Percentiles rank a stretch among this genome's conserved stretches.
phyloP scores from a whole-genome alignment of 2,329 filamentous ascomycete genomes.

The Penicillium sp. region DNA sequence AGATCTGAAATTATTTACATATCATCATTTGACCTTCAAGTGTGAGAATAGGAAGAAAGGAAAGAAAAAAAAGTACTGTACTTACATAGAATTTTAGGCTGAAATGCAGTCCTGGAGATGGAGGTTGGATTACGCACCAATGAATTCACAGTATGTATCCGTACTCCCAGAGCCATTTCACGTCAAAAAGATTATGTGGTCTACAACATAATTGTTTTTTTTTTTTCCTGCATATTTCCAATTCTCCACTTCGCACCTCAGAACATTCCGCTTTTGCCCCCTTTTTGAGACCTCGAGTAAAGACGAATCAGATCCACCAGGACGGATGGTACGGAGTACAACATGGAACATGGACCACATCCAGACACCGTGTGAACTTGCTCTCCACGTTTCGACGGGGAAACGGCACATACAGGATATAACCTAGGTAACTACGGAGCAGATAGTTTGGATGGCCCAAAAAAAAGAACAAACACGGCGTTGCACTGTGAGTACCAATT shows the following conservation, averaged over 20 bases:
- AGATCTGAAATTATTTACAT: too few relatives aligned
- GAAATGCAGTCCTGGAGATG: not conserved
- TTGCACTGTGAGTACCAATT: not conserved
- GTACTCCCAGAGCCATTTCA: too few relatives aligned
- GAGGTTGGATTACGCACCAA: constrained; percentile 12
- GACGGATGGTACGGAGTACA: too few relatives aligned
- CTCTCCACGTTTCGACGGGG: not conserved
- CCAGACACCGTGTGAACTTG: not conserved
- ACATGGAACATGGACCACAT: not conserved
- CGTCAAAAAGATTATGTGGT: not conserved
- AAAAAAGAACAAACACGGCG: not conserved
- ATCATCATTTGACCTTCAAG: too few relatives aligned
- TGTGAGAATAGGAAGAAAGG: too few relatives aligned
- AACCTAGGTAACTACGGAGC: not conserved
- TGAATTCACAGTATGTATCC: not conserved
- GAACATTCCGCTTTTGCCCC: constrained; percentile 7
- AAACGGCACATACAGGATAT: constrained; percentile 1
- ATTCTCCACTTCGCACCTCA: not conserved
- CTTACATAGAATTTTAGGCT: too few relatives aligned
- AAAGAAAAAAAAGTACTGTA: not conserved
- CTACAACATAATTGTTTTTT: not conserved
- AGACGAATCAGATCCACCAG: not conserved
- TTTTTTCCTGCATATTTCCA: not conserved
- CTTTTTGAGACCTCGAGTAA: constrained; percentile 15
- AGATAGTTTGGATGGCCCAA: too few relatives aligned